phyloP scores from a whole-genome alignment of 495 filamentous ascomycete genomes.

The Filosporella fistucella region DNA sequence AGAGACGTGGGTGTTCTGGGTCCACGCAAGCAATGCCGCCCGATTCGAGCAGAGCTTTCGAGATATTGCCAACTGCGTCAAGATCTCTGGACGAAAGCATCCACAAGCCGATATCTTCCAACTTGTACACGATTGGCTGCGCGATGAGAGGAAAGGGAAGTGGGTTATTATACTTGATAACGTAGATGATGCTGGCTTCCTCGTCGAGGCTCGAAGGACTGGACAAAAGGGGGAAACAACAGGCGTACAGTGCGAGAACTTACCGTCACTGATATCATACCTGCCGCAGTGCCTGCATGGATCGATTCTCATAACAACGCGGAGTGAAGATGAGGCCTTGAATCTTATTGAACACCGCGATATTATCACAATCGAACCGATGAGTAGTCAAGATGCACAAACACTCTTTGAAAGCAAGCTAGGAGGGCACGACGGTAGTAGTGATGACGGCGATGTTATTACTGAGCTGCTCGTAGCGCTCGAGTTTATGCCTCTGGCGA shows the following conservation, averaged over 20 bases:
- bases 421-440: neutral
- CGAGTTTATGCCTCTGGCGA: neutral
- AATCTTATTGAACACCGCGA: constrained; percentile 5
- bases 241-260: constrained; percentile 5
- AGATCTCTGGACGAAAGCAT: constrained; percentile 4
- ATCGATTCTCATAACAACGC: constrained; percentile 9
- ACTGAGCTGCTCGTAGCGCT: neutral
- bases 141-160: constrained; percentile 7
- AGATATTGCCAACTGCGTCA: constrained; percentile 6
- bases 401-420: constrained; percentile 28
- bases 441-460: neutral
- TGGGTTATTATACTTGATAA: constrained; percentile 8
- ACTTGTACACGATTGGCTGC: constrained; percentile 9
- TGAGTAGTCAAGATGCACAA: constrained; percentile 1
- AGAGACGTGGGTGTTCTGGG: constrained; percentile 6
- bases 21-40: constrained; percentile 7
- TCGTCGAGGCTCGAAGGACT: constrained; percentile 5
- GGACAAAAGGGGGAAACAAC: constrained; percentile 16
- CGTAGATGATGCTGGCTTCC: constrained; percentile 4
- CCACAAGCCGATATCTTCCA: neutral
- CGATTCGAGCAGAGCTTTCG: constrained; percentile 2
- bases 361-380: constrained; percentile 17
- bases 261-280: constrained; percentile 8
- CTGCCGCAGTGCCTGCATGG: constrained; percentile 8
- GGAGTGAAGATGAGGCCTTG: neutral